Evolutionary conservation across 2,329 filamentous ascomycete species (phyloP), one percentile per base, ranked within the genome.

Genomic region (Stenocarpella maydis): DNA sequence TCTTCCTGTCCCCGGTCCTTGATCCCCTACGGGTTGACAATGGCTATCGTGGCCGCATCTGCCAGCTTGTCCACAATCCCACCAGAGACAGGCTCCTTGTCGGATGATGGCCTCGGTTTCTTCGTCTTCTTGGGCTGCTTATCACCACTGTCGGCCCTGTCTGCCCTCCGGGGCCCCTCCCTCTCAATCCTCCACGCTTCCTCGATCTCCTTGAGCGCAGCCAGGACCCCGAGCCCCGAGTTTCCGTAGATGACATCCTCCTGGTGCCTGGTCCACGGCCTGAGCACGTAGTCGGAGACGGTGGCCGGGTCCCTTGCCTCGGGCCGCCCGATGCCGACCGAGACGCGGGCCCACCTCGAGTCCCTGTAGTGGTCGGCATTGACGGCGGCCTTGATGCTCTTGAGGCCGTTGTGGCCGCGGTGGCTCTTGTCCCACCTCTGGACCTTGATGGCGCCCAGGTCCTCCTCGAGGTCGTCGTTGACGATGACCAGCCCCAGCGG

Each of bases 251-350:
- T 78, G 17, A 82, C 77, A 24, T 77, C 76, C 76, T 82, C 82
- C 76, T 92, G 86, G 14, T 77, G 74, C 9, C 74, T 72, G 12
- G 84, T 86, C 84, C 96, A 90, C 75, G 88, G 88, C 69, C 85
- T 85, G 74, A 98, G 81, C 52, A 98, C 95, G 82, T 95, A 97
- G 28, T 88, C 83, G 52, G 90, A 88, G 12, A 98, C 94, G 2
- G 87, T 88, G 47, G 83, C 81, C 26, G 84, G 82, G 61, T 93
- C 90, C 72, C 94, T 85, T 72, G 86, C 90, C 54, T 82, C 83
- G 0, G 95, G 95, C 54, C 96, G 83, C n/a, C 93, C 95, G 81
- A 98, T 97, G 0, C 96, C 96, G 15, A 98, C 82, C 0, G 92
- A 91, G 63, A 98, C 88, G 69, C 92, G 84, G 72, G 78, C 85